A percentile compares a stretch with the other conserved stretches of the same genome.
Evolutionary conservation across 495 filamentous ascomycete genomes (phyloP).

Genomic region (Daldinia vernicosa): DNA sequence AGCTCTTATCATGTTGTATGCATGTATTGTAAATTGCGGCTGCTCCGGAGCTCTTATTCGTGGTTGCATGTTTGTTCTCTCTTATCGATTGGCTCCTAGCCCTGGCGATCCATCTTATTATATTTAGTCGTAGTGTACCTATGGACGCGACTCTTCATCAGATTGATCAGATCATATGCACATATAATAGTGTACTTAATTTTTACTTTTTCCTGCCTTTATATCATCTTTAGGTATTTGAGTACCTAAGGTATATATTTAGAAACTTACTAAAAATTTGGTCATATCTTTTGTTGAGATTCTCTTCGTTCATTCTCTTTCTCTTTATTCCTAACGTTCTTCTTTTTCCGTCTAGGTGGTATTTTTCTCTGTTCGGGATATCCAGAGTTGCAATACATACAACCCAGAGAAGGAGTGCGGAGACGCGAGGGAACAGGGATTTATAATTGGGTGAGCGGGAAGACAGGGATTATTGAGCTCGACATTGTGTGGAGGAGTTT

Average conservation of each 20-base stretch:
- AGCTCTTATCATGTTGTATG: slow-evolving; percentile 34
- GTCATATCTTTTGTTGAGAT: background rate
- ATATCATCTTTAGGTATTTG: background rate
- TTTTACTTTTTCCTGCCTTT: background rate
- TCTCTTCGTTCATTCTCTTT: slow-evolving; percentile 2
- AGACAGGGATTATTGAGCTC: slow-evolving; percentile 34
- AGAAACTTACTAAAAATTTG: background rate
- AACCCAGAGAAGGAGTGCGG: slow-evolving; percentile 26
- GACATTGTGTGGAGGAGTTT: slow-evolving; percentile 41
- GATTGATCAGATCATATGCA: background rate
- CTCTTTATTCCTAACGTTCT: slow-evolving; percentile 5
- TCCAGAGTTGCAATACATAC: slow-evolving; percentile 28
- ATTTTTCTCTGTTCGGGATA: slow-evolving; percentile 24
- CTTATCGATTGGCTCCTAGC: slow-evolving; percentile 27
- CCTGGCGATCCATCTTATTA: slow-evolving; percentile 4
- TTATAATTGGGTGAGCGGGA: slow-evolving; percentile 40
- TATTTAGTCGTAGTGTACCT: background rate
- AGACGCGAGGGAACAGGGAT: slow-evolving; percentile 31
- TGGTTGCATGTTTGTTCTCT: background rate
- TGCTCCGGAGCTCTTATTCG: slow-evolving; percentile 33
- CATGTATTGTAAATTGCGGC: slow-evolving; percentile 42
- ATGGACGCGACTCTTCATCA: background rate
- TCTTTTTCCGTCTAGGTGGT: slow-evolving; percentile 22
- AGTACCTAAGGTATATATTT: background rate
- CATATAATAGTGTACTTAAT: no score